A percentile compares a stretch with the other conserved stretches of the same genome.
Evolutionary conservation across 2,329 filamentous ascomycete species (phyloP).

Genomic region (Alternaria incomplexa): DNA sequence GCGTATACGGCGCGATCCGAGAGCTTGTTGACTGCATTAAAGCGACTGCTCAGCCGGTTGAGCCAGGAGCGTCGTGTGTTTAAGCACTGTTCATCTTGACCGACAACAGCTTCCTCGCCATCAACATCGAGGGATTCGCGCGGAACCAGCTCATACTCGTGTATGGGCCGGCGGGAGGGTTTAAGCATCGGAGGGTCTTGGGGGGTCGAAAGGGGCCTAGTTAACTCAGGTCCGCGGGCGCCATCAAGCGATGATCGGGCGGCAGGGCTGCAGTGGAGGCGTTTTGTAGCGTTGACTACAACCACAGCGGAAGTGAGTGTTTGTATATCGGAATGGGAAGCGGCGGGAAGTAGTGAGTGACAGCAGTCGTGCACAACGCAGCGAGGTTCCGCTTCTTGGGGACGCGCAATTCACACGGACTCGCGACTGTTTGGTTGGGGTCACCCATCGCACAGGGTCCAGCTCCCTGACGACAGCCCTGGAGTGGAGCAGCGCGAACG

Average conservation of each 20-base stretch:
- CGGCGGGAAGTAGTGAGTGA: background rate
- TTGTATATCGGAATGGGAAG: background rate
- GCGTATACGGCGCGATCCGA: constrained; percentile 38
- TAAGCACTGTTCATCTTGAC: constrained; percentile 15
- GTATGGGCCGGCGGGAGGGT: constrained; percentile 22
- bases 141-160: constrained; percentile 44
- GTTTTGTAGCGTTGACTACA: background rate
- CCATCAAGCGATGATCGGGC: constrained; percentile 9
- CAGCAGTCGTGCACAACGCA: background rate
- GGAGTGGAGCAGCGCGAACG: background rate
- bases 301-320: background rate
- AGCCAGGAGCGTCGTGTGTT: constrained; percentile 34
- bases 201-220: constrained; percentile 12
- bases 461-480: background rate
- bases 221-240: constrained; percentile 1
- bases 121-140: constrained; percentile 37
- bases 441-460: background rate
- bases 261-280: background rate
- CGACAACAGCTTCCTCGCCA: constrained; percentile 17
- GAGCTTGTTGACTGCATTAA: constrained; percentile 35
- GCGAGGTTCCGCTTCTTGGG: background rate
- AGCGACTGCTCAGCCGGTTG: constrained; percentile 17
- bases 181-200: constrained; percentile 22
- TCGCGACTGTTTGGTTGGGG: background rate
- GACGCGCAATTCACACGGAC: background rate